Evolutionary conservation across 371 early-diverging fungal genomes (phyloP).

Genomic region (Mortierella sp.): DNA sequence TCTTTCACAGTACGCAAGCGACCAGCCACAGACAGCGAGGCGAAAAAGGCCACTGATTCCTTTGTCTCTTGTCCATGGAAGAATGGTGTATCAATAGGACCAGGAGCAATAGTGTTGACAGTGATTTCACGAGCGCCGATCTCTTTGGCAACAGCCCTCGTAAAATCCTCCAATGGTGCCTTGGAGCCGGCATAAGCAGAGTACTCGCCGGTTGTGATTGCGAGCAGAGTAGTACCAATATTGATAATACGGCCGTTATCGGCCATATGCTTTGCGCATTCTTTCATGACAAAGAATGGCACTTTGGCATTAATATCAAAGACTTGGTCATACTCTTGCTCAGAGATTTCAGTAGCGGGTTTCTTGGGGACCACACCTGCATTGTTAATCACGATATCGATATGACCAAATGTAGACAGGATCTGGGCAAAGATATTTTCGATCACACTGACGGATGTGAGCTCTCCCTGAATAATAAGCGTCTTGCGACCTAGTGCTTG

Average conservation of each 20-base stretch:
- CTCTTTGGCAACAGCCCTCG: slow-evolving; percentile 55
- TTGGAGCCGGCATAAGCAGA: slow-evolving; percentile 58
- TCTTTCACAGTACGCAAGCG: slow-evolving; percentile 49
- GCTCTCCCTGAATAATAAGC: slow-evolving; percentile 55
- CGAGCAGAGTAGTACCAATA: slow-evolving; percentile 48
- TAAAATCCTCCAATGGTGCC: slow-evolving; percentile 56
- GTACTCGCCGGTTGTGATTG: slow-evolving; percentile 50
- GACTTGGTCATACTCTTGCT: slow-evolving; percentile 45
- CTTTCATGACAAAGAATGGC: slow-evolving; percentile 52
- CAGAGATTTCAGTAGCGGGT: slow-evolving; percentile 35
- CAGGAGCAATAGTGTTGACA: slow-evolving; percentile 60
- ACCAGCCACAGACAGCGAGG: slow-evolving; percentile 23
- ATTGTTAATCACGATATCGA: slow-evolving; percentile 73
- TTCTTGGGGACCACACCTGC: slow-evolving; percentile 59
- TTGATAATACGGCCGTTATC: slow-evolving; percentile 55
- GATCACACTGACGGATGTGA: slow-evolving; percentile 48
- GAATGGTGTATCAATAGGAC: slow-evolving; percentile 58
- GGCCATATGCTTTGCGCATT: slow-evolving; percentile 50
- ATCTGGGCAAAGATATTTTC: slow-evolving; percentile 61
- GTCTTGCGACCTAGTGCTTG: slow-evolving; percentile 61
- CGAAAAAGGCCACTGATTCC: slow-evolving; percentile 35
- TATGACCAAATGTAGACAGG: slow-evolving; percentile 59
- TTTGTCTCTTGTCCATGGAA: slow-evolving; percentile 55
- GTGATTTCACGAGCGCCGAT: slow-evolving; percentile 56
- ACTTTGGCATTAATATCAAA: slow-evolving; percentile 56